Conservation (phyloP, 2,329 filamentous ascomycete species). For the Diaporthe ilicicola region DNA sequence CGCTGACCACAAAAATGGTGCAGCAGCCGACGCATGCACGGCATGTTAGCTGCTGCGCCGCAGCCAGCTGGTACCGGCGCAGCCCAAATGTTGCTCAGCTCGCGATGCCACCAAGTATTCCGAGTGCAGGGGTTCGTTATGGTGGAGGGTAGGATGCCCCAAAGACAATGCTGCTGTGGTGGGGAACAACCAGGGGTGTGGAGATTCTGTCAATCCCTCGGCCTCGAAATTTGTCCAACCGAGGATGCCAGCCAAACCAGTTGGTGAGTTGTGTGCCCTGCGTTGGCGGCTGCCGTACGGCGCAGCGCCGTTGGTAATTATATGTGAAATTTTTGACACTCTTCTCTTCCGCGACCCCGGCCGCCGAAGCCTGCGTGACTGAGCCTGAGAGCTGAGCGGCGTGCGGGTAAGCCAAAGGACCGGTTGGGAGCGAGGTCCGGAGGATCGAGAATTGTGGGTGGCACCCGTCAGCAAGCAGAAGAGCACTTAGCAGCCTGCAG, state of each 20-base stretch:
- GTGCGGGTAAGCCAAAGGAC: not conserved
- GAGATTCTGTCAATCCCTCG: not conserved
- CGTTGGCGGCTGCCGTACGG: not conserved
- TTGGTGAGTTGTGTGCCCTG: not conserved
- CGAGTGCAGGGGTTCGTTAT: not conserved
- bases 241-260: not conserved
- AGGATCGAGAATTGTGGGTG: not conserved
- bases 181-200: not conserved
- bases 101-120: not conserved
- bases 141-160: not conserved
- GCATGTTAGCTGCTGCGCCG: not conserved
- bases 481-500: not conserved
- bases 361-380: not conserved
- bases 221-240: slow-evolving; percentile 7
- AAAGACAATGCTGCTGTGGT: not conserved
- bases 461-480: not conserved
- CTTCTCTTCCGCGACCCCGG: not conserved
- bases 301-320: not conserved
- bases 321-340: not conserved
- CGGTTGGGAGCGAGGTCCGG: not conserved
- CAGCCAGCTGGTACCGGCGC: not conserved
- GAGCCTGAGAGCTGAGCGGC: not conserved
- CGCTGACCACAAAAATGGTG: slow-evolving; percentile 18
- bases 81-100: not conserved
- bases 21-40: not conserved